phyloP scores from a whole-genome alignment of 1,284 basidiomycete species.

The Heterobasidion irregulare region DNA sequence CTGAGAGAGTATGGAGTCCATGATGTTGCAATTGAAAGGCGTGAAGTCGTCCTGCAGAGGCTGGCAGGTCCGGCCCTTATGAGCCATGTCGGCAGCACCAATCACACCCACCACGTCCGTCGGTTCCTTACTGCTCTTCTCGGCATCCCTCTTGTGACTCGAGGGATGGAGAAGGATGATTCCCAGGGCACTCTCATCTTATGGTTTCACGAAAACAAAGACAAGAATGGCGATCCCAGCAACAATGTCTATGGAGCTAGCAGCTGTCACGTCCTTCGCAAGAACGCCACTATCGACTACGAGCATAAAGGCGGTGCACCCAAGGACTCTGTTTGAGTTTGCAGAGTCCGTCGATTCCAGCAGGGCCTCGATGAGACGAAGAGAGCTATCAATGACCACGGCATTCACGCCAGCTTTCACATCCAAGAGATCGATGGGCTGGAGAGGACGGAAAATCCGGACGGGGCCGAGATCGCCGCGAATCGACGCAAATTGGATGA shows the following conservation, averaged over 20 bases:
- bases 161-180: slow-evolving; percentile 19
- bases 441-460: slow-evolving; percentile 3
- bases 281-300: slow-evolving; percentile 23
- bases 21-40: slow-evolving; percentile 31
- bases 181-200: slow-evolving; percentile 25
- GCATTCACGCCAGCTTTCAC: slow-evolving; percentile 14
- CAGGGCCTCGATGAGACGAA: slow-evolving; percentile 2
- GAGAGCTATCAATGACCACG: not conserved
- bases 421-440: slow-evolving; percentile 5
- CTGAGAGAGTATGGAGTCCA: slow-evolving; percentile 20
- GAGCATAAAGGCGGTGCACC: slow-evolving; percentile 21
- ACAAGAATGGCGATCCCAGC: slow-evolving; percentile 22
- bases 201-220: slow-evolving; percentile 28
- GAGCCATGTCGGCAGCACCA: slow-evolving; percentile 10
- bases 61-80: slow-evolving; percentile 18
- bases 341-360: slow-evolving; percentile 6
- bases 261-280: slow-evolving; percentile 28
- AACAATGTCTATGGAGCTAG: slow-evolving; percentile 27
- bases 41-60: slow-evolving; percentile 21
- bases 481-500: slow-evolving; percentile 9
- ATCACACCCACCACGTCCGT: slow-evolving; percentile 21
- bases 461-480: slow-evolving; percentile 17
- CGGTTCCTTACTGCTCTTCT: slow-evolving; percentile 22
- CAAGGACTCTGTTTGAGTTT: slow-evolving; percentile 20
- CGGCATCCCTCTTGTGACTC: slow-evolving; percentile 22